Conservation (phyloP, 352 stramenopile species). For the Phytophthora sansomeana region DNA sequence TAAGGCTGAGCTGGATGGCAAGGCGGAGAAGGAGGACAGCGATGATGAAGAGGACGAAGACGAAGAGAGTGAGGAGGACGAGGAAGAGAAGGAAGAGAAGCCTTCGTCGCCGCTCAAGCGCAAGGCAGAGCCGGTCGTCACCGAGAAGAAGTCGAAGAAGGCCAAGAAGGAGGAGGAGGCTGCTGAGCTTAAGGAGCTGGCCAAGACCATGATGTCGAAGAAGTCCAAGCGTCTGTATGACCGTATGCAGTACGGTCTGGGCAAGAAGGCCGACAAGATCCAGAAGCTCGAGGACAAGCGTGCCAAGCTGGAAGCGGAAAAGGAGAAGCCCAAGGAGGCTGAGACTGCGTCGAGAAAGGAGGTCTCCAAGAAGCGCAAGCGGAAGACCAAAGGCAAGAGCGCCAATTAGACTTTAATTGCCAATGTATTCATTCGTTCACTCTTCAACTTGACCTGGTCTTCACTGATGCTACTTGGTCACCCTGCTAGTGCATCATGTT, state of each 20-base stretch:
- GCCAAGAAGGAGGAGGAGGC: constrained; percentile 83
- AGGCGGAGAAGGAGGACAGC: constrained; percentile 43
- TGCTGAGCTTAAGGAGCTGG: constrained; percentile 83
- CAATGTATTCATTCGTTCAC: constrained; percentile 56
- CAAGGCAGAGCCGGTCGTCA: constrained; percentile 40
- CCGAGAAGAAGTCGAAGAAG: constrained; percentile 78
- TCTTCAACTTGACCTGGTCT: neutral
- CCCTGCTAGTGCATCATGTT: no score
- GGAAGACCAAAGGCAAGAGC: constrained; percentile 44
- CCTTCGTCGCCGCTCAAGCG: constrained; percentile 46
- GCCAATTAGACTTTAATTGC: constrained; percentile 43
- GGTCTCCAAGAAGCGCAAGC: constrained; percentile 49
- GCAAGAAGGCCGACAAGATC: constrained; percentile 90
- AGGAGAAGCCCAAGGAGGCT: constrained; percentile 48
- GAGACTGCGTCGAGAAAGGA: constrained; percentile 36
- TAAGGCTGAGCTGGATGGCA: constrained; percentile 78
- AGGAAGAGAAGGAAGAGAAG: constrained; percentile 46
- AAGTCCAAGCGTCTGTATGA: constrained; percentile 93
- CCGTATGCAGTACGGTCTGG: constrained; percentile 92
- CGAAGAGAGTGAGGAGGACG: constrained; percentile 29
- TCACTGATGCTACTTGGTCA: neutral
- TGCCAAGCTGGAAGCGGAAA: constrained; percentile 68
- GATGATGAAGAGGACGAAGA: constrained; percentile 55
- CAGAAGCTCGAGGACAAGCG: constrained; percentile 86
- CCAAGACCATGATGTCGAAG: constrained; percentile 94